These are phyloP conservation scores for Sporothrix brunneoviolacea DNA, from an alignment of 2,329 filamentous ascomycete genomes.

Conservation along the genomic window DNA sequence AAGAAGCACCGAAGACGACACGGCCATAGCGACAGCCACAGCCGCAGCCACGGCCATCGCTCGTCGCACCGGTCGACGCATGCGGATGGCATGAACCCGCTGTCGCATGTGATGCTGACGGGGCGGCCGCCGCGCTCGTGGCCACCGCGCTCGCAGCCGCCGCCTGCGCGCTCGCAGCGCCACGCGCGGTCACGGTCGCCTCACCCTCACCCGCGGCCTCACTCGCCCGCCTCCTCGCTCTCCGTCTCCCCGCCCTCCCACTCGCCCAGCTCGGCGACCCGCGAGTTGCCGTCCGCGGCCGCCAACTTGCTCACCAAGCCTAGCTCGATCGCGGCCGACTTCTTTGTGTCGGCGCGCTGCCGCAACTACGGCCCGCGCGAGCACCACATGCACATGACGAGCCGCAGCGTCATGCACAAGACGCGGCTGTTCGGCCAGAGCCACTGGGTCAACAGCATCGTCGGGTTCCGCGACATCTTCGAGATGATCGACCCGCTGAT, in stretches of 20 bases:
- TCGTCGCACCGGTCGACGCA: too few relatives aligned
- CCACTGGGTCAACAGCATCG: constrained; percentile 41
- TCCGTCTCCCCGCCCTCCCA: too few relatives aligned
- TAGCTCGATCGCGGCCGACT: neutral
- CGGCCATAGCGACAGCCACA: neutral
- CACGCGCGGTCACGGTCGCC: too few relatives aligned
- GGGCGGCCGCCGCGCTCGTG: too few relatives aligned
- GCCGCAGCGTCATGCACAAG: constrained; percentile 32
- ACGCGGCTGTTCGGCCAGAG: constrained; percentile 51
- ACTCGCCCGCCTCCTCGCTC: too few relatives aligned
- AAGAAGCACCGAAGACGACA: neutral
- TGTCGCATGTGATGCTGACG: too few relatives aligned
- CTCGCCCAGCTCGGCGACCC: too few relatives aligned
- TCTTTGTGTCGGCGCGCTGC: constrained; percentile 2
- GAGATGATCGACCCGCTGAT: constrained; percentile 18
- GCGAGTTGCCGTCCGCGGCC: neutral
- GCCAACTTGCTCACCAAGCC: constrained; percentile 1
- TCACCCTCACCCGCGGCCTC: too few relatives aligned
- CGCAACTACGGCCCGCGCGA: neutral
- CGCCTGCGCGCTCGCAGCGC: too few relatives aligned
- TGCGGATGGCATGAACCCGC: too few relatives aligned
- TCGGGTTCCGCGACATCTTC: constrained; percentile 15
- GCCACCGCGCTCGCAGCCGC: too few relatives aligned
- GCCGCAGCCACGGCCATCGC: neutral
- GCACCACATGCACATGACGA: constrained; percentile 12